Base-by-base conservation (phyloP, 148 eudicot genomes). In the Pharnaceum exiguum region DNA sequence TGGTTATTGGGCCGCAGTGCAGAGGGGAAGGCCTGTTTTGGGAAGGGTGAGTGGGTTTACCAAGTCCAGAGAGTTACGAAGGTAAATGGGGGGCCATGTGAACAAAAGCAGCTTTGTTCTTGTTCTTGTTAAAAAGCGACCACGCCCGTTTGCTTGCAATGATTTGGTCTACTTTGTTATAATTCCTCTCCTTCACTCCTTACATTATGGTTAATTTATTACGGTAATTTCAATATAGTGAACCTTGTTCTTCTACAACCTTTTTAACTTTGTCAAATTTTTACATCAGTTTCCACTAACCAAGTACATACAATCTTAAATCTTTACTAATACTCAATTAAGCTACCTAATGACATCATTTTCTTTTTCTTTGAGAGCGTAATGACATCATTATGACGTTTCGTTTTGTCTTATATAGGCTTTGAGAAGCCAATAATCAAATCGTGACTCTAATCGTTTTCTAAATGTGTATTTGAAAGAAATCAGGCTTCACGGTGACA, bases 61-160 rank as follows among this genome's bases (percentile, higher is more conserved):
- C 43, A 26, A 66, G 63, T 55, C 69, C 46, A 55, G 68, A 64
- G 45, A 55, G 69, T 12, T 37, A n/a, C 5, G 10, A 19, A 13
- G 9, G 16, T 21, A 55, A 37, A 25, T 30, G 19, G 35, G 33
- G 37, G 49, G 60, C 61, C 82, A 80, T 83, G 81, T 80, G 85
- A 77, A 10, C 21, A 57, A 80, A 83, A 72, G 77, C 46, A 57
- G 65, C 80, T 77, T 77, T 77, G 39, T 43, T 73, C 56, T 37
- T 54, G 46, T 59, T 61, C 31, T 59, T 46, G 2, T 15, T 12
- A 18, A 19, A 72, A 84, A 80, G 82, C 70, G 62, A 72, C 81
- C 89, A 84, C 83, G 90, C 90, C 74, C 86, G 72, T 78, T 84
- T 78, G 66, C 51, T 62, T 59, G 74, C 82, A 80, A 83, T 83